Percentiles rank a stretch among this genome's conserved stretches.
Evolutionary conservation across 2,329 filamentous ascomycete species (phyloP).

Genomic region (Dactylellina haptotyla): DNA sequence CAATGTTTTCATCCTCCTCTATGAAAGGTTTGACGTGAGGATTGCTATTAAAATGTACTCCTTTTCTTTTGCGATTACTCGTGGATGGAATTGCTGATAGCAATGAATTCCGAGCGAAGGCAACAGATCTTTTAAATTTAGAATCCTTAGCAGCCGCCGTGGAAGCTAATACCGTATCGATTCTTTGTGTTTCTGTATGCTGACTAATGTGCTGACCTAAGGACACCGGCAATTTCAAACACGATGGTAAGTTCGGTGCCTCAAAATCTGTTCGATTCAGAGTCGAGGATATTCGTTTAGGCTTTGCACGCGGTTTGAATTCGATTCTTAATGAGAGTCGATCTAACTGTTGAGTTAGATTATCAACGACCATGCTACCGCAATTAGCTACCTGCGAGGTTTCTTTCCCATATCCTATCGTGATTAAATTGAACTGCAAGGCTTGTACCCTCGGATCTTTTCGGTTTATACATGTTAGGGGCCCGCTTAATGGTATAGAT

Average conservation of each 20-base stretch:
- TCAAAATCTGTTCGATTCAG: background rate
- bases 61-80: constrained; percentile 12
- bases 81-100: background rate
- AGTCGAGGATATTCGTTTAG: background rate
- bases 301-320: constrained; percentile 10
- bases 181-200: background rate
- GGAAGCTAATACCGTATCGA: background rate
- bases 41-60: background rate
- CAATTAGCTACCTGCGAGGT: background rate
- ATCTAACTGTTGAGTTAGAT: background rate
- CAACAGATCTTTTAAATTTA: constrained; percentile 16
- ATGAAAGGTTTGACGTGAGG: constrained; percentile 1
- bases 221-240: background rate
- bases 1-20: background rate
- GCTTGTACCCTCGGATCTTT: constrained; percentile 2
- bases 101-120: constrained; percentile 1
- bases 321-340: constrained; percentile 10
- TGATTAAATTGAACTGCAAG: constrained; percentile 9
- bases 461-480: background rate
- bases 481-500: background rate
- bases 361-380: background rate
- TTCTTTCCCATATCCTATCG: background rate
- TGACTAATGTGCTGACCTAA: background rate
- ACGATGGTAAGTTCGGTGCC: background rate
- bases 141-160: background rate